Percentiles rank a stretch among this genome's conserved stretches.
Evolutionary conservation across 2,329 filamentous ascomycete genomes (phyloP).

Genomic region (Cercospora zeae-maydis): DNA sequence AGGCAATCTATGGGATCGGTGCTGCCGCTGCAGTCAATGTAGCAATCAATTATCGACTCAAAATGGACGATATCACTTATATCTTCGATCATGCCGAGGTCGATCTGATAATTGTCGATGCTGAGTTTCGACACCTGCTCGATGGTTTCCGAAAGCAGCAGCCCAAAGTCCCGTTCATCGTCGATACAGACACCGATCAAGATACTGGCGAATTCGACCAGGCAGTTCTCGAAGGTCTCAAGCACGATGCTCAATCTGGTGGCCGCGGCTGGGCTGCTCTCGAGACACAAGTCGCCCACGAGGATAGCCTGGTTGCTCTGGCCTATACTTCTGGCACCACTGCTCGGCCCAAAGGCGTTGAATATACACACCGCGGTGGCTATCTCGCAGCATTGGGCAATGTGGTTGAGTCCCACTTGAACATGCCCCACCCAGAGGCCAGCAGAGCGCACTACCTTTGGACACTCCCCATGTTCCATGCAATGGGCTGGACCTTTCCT

Average conservation of each 20-base stretch:
- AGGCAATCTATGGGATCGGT: constrained; percentile 81
- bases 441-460: constrained; percentile 55
- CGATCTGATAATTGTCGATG: constrained; percentile 81
- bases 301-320: constrained; percentile 79
- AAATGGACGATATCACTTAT: constrained; percentile 81
- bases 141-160: constrained; percentile 60
- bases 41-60: constrained; percentile 69
- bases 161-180: constrained; percentile 64
- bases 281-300: constrained; percentile 64
- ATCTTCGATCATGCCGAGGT: constrained; percentile 86
- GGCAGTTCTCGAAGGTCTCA: constrained; percentile 75
- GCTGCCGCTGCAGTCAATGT: constrained; percentile 78
- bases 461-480: constrained; percentile 81
- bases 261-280: constrained; percentile 72
- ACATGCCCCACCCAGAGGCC: constrained; percentile 40
- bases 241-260: constrained; percentile 65
- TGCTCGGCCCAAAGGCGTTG: constrained; percentile 84
- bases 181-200: constrained; percentile 83
- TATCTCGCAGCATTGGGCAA: constrained; percentile 85
- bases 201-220: constrained; percentile 77
- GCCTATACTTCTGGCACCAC: constrained; percentile 95
- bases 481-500: constrained; percentile 49
- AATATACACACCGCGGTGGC: constrained; percentile 82
- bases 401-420: constrained; percentile 82
- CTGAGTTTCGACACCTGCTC: constrained; percentile 71